Percentiles rank a stretch among this genome's conserved stretches.
phyloP scores from a whole-genome alignment of 2,329 filamentous ascomycete genomes.

The Dothiorella sarmentorum region DNA sequence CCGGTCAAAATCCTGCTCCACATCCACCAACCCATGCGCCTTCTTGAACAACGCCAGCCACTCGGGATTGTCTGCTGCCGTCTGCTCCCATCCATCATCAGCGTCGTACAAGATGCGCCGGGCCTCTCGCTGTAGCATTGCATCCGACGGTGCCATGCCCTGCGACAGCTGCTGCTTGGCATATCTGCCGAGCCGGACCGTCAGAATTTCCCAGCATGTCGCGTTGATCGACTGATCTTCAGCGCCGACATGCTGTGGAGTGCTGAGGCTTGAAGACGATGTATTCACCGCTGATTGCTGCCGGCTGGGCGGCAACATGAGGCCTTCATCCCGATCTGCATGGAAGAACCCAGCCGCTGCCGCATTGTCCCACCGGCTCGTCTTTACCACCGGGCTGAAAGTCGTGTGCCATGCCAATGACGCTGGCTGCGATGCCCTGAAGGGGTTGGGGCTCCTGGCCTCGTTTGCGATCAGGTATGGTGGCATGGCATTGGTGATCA shows the following conservation, averaged over 20 bases:
- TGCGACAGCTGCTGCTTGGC: conserved; percentile 39
- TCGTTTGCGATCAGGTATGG: conserved; percentile 51
- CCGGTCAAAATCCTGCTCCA: conserved; percentile 16
- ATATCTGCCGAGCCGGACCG: conserved; percentile 44
- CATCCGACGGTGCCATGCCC: conserved; percentile 45
- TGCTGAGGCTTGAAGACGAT: not conserved
- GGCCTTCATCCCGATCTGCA: not conserved
- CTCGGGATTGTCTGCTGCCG: conserved; percentile 40
- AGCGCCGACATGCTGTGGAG: not conserved
- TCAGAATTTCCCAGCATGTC: conserved; percentile 51
- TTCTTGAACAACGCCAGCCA: conserved; percentile 51
- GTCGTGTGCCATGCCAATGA: conserved; percentile 29
- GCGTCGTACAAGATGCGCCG: conserved; percentile 47
- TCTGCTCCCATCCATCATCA: conserved; percentile 49
- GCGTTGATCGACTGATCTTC: conserved; percentile 22
- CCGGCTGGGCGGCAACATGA: not conserved
- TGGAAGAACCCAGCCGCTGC: conserved; percentile 11
- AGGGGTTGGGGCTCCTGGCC: conserved; percentile 32
- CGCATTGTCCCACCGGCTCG: not conserved
- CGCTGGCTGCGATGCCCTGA: conserved; percentile 41
- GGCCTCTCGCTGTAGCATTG: conserved; percentile 48
- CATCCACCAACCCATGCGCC: conserved; percentile 41
- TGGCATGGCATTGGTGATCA: conserved; percentile 51
- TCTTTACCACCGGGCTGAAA: conserved; percentile 24
- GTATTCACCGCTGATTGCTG: not conserved